Percentiles rank a stretch among this genome's conserved stretches.
Evolutionary conservation across 345 rosid genomes (phyloP).

Genomic region (Citropsis articulata): DNA sequence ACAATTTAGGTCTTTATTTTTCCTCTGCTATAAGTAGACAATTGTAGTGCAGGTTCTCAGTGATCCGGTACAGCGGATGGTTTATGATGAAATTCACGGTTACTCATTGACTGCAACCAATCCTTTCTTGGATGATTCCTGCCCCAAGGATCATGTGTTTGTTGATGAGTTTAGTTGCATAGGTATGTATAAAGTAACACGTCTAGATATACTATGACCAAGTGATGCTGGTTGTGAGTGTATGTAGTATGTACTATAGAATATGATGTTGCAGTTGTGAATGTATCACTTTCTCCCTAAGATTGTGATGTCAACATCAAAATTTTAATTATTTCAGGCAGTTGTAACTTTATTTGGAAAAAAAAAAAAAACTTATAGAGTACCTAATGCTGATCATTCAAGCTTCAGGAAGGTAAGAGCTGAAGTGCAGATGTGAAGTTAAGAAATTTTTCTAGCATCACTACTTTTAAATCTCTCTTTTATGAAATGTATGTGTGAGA

Average conservation of each 20-base stretch:
- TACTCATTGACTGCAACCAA: conserved; percentile 74
- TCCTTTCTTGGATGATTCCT: conserved; percentile 81
- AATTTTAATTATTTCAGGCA: not conserved
- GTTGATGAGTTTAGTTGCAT: conserved; percentile 98
- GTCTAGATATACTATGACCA: not conserved
- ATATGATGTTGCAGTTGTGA: not conserved
- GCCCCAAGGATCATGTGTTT: conserved; percentile 64
- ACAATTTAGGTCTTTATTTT: not conserved
- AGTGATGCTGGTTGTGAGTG: not conserved
- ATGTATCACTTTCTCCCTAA: not conserved
- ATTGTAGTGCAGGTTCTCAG: conserved; percentile 75
- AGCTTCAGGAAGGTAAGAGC: not conserved
- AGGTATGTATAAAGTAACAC: conserved; percentile 39
- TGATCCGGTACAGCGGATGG: conserved; percentile 92
- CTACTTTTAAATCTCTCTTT: not conserved
- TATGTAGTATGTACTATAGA: not conserved
- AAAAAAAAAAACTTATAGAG: not conserved
- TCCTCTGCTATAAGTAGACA: not conserved
- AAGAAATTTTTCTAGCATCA: not conserved
- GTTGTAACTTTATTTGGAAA: not conserved
- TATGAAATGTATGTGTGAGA: not conserved
- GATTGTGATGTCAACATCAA: not conserved
- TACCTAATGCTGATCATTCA: not conserved
- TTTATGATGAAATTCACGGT: conserved; percentile 97
- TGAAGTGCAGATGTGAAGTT: not conserved